Evolutionary conservation across 805 yeast genomes (phyloP), one percentile per base, ranked within the genome.

Genomic region (Saturnispora zaruensis): DNA sequence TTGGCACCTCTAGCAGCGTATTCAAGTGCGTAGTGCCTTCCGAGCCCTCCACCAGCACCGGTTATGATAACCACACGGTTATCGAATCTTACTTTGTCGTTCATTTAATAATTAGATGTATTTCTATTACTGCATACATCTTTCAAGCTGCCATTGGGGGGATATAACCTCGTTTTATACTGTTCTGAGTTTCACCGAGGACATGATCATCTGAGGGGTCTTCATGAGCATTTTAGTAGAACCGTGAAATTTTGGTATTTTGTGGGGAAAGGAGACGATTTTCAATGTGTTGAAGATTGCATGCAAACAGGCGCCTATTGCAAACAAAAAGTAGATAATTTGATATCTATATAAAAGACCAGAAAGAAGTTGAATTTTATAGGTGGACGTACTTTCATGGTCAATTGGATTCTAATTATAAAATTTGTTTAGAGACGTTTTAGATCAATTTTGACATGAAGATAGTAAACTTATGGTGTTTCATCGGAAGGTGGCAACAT

Each of bases 11-110:
- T 76, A 52, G 80, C 72, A 41, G 95, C 98, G 68, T 76, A 91
- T 58, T 84, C 88, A 30, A 88, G 70, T 5, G 96, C 95, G 67
- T 91, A 91, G 45, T 81, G 81, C 60, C 77, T 85, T 23, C 99
- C 99, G 42, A 91, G 76, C 18, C 98, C 99, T 58, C 97, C 98
- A 56, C 99, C 99, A 44, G 97, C 93, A 32, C 99, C 99, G 45
- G 97, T 91, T 64, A 91, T 81, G 51, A 91, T 81, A 32, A 91
- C 97, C 41, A 91, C 97, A 34, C 50, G 50, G 30, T 48, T 44
- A 16, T 42, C 36, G 28, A 48, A 48, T 8, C 34, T 23, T n/a
- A 47, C 41, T 16, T 46, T 30, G 23, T 33, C 34, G 9, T 46
- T 46, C 44, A 41, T 41, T 11, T 32, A 11, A 5, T 3, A 4